Base-by-base conservation (phyloP, 2,329 filamentous ascomycete species). In the Pseudogymnoascus pannorum region DNA sequence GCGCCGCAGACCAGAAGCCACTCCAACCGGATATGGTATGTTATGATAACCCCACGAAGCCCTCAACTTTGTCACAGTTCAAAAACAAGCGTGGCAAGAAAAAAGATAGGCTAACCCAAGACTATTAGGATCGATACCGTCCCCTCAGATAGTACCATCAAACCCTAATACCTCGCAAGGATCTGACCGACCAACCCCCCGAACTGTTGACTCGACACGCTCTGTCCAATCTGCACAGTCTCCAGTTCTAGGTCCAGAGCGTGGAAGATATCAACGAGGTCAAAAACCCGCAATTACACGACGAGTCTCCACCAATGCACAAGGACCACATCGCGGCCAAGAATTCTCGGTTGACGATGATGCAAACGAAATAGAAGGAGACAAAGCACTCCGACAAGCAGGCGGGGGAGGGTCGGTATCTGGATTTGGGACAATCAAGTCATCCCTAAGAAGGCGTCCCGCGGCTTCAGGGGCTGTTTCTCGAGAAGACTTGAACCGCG, bases 311-410 rank as follows among this genome's bases (percentile, higher is more conserved):
- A 91, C 91, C 22, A 89, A 83, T 61, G 75, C 72, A 20, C 80
- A 85, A 69, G 85, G 85, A 40, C 92, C 91, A 2, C 85, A 93
- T 71, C 87, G 91, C 60, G 90, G 92, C 29, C 89, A 89, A 64
- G 81, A 93, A 63, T 97, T 96, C 75, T 97, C 92, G 0, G 91
- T 91, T 57, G 92, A 97, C 71, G 93, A 97, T 72, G 92, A 91
- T 70, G 79, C 86, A 22, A 81, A 85, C 66, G 93, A 97, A 74
- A 85, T 96, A 18, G 87, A 90, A 70, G 83, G 84, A 64, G 89
- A 92, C 69, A 75, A 75, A 48, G 77, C 73, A 63, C 77, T 81
- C 66, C 77, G 83, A 62, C 74, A 77, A 66, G 66, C 74, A 66
- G 66, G 70, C 51, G 64, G 66, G 16, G 35, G 40, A 18, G 57